Evolutionary conservation across 2,329 filamentous ascomycete genomes (phyloP).

Genomic region (Sphaerulina populicola): DNA sequence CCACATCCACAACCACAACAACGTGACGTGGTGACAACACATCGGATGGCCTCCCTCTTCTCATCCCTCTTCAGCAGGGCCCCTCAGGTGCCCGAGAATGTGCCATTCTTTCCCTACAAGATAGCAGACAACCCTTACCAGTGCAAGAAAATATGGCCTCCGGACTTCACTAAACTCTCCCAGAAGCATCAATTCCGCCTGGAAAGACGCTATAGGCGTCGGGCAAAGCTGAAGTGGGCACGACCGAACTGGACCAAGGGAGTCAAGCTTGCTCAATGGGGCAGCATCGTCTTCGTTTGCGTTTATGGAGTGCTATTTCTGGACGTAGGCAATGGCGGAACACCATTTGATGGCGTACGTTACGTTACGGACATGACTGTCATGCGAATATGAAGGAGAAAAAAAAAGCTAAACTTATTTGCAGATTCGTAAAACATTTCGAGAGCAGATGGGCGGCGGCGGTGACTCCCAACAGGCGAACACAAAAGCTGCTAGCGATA

Average conservation of each 20-base stretch:
- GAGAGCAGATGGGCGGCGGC: slow-evolving; percentile 5
- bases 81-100: slow-evolving; percentile 16
- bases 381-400: slow-evolving; percentile 60
- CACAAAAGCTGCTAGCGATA: slow-evolving; percentile 3
- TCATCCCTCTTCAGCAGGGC: slow-evolving; percentile 23
- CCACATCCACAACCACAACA: neutral
- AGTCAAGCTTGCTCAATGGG: slow-evolving; percentile 57
- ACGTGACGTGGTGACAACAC: neutral
- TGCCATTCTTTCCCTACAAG: slow-evolving; percentile 26
- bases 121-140: slow-evolving; percentile 52
- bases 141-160: slow-evolving; percentile 68
- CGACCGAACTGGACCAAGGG: slow-evolving; percentile 58
- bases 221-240: slow-evolving; percentile 53
- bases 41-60: slow-evolving; percentile 22
- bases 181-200: slow-evolving; percentile 67
- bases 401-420: neutral
- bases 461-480: neutral
- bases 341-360: slow-evolving; percentile 47
- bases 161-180: slow-evolving; percentile 62
- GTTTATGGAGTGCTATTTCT: slow-evolving; percentile 55
- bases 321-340: slow-evolving; percentile 40
- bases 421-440: slow-evolving; percentile 11
- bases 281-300: slow-evolving; percentile 47
- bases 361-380: slow-evolving; percentile 40
- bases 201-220: slow-evolving; percentile 69